Conservation (phyloP, 768 basidiomycete species). For the Clavaria fumosa region DNA sequence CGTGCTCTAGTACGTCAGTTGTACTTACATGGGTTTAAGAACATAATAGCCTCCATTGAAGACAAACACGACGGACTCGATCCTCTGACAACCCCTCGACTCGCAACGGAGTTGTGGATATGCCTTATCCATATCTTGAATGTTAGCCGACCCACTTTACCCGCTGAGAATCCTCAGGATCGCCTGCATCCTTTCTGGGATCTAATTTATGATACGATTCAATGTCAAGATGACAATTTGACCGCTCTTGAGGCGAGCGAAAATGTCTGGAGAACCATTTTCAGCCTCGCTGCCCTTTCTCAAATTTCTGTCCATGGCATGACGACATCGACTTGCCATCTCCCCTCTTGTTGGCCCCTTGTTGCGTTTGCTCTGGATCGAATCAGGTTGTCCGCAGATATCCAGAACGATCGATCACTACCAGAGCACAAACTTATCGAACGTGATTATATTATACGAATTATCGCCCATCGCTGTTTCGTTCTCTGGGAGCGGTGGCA, state of each 20-base stretch:
- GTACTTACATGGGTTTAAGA: constrained; percentile 35
- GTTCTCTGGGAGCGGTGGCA: constrained; percentile 60
- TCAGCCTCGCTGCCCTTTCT: constrained; percentile 56
- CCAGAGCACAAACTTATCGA: constrained; percentile 27
- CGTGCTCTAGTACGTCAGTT: constrained; percentile 34
- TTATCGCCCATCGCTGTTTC: constrained; percentile 59
- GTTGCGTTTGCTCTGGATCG: constrained; percentile 40
- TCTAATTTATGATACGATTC: constrained; percentile 23
- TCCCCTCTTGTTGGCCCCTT: constrained; percentile 52
- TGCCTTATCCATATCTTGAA: constrained; percentile 45
- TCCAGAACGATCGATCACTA: constrained; percentile 25
- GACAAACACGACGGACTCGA: constrained; percentile 20
- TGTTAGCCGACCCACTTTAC: constrained; percentile 10
- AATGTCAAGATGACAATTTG: constrained; percentile 12
- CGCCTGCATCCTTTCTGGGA: constrained; percentile 30
- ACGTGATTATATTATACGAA: constrained; percentile 55
- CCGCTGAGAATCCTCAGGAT: constrained; percentile 8
- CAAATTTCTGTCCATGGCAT: constrained; percentile 54
- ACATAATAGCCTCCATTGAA: constrained; percentile 25
- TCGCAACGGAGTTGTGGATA: constrained; percentile 58
- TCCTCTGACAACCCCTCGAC: constrained; percentile 23
- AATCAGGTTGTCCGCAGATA: constrained; percentile 39
- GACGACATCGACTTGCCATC: constrained; percentile 19
- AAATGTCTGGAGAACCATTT: constrained; percentile 52
- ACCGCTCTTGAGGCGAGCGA: constrained; percentile 40